Base-by-base conservation (phyloP, 768 basidiomycete genomes). In the Hydnomerulius pinastri region DNA sequence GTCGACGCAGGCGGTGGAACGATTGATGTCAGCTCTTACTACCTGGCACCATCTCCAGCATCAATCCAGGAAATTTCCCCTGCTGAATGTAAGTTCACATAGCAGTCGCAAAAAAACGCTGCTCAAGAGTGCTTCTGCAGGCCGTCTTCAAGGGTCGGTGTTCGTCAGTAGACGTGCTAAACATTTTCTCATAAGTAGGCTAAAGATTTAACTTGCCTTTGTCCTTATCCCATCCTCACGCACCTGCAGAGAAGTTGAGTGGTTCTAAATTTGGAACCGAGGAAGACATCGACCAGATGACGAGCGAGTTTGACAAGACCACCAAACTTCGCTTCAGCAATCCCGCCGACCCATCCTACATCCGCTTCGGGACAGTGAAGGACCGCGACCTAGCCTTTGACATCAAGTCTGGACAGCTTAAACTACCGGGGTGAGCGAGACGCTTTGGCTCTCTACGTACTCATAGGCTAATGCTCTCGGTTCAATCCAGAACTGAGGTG, bases 1-100 rank as follows among this genome's bases (percentile, higher is more conserved):
- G 76, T 84, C n/a, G 81, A 85, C 50, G 80, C 82, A 3, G 83
- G 83, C 6, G 81, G 81, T 36, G 83, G 81, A 17, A 86, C 82
- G 0, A 70, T 85, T 23, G 83, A 86, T 52, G 68, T 85, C 33
- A 83, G 79, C 50, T 71, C 77, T 11, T 85, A 85, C 48, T 71
- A 71, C 25, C 72, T 74, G 57, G 59, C 60, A n/a, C 57, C 56
- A n/a, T 63, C 57, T 2, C 48, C 67, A 1, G 51, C 57, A 4
- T 55, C 62, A 1, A 74, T 80, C 25, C 74, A 79, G 46, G 82
- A 83, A 61, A 73, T 80, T 23, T 75, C 78, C 2, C 71, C 72
- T 0, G 58, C 73, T 1, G 68, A 73, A 57, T 80, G 78, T 77
- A 50, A 66, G 65, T 38, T 13, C 13, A 25, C 18, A 10, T 28